These are phyloP conservation scores for Ustilago sp. DNA, from an alignment of 1,284 basidiomycete genomes.

Conservation along the genomic window DNA sequence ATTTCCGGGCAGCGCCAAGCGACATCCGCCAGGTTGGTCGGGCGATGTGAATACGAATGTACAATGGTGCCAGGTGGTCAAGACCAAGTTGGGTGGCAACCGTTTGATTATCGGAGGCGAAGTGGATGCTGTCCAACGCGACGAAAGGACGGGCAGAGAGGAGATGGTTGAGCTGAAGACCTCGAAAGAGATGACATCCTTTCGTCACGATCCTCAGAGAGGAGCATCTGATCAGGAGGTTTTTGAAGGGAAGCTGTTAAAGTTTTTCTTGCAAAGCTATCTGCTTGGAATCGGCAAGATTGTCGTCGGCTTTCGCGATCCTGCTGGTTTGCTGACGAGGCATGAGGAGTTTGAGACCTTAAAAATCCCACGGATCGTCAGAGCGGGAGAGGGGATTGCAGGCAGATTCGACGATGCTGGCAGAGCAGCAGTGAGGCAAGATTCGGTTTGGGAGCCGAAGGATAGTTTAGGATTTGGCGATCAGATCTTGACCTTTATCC, in stretches of 20 bases:
- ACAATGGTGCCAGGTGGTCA: constrained; percentile 94
- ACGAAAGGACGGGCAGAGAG: constrained; percentile 12
- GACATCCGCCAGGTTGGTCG: constrained; percentile 74
- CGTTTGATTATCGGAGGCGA: constrained; percentile 92
- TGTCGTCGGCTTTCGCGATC: constrained; percentile 90
- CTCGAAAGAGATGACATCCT: constrained; percentile 77
- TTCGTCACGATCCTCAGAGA: constrained; percentile 15
- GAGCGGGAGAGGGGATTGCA: constrained; percentile 70
- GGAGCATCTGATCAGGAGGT: constrained; percentile 66
- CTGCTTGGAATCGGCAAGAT: constrained; percentile 86
- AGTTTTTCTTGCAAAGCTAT: constrained; percentile 85
- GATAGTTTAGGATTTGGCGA: constrained; percentile 81
- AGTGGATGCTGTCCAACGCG: constrained; percentile 82
- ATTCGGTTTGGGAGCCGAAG: constrained; percentile 81
- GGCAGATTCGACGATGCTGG: constrained; percentile 79
- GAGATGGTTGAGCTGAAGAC: constrained; percentile 91
- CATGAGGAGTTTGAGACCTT: constrained; percentile 68
- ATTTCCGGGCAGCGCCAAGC: not conserved
- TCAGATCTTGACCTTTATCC: constrained; percentile 76
- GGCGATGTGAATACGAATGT: constrained; percentile 92
- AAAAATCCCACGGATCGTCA: constrained; percentile 67
- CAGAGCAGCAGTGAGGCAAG: constrained; percentile 75
- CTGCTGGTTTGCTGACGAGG: constrained; percentile 73
- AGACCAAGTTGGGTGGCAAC: constrained; percentile 83
- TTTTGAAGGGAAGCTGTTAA: constrained; percentile 89